A percentile compares a stretch with the other conserved stretches of the same genome.
Evolutionary conservation across 345 rosid species (phyloP).

Genomic region (Populus euphratica): DNA sequence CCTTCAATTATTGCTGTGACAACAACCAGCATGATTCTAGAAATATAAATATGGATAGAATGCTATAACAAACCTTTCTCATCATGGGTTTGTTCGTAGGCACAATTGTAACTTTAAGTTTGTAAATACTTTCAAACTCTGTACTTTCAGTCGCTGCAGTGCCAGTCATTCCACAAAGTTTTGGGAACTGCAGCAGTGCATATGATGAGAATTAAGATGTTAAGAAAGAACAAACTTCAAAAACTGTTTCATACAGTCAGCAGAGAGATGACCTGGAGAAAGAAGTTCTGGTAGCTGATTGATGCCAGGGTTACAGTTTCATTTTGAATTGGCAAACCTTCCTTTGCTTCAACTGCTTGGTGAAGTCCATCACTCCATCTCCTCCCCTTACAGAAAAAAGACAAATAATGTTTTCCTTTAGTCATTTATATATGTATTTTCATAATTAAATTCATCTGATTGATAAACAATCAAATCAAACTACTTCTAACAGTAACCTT

Average conservation of each 20-base stretch:
- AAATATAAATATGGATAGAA: constrained; percentile 2
- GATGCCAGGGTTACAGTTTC: constrained; percentile 96
- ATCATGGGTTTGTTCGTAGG: constrained; percentile 98
- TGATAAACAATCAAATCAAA: not conserved
- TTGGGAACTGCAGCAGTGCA: constrained; percentile 60
- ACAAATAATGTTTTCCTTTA: constrained; percentile 3
- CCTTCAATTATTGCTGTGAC: constrained; percentile 1
- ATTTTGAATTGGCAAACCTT: constrained; percentile 91
- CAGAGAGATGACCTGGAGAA: constrained; percentile 68
- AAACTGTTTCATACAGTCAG: constrained; percentile 14
- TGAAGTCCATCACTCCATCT: constrained; percentile 99
- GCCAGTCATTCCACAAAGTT: constrained; percentile 99
- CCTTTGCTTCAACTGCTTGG: constrained; percentile 99
- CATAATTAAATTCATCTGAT: not conserved
- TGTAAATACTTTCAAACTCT: constrained; percentile 98
- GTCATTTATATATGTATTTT: not conserved
- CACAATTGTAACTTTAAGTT: constrained; percentile 89
- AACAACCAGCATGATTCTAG: constrained; percentile 9
- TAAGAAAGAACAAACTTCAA: constrained; percentile 8
- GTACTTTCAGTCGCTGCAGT: constrained; percentile 96
- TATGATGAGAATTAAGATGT: constrained; percentile 15
- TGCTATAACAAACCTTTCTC: constrained; percentile 62
- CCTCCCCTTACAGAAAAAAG: constrained; percentile 58
- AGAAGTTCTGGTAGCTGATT: constrained; percentile 95
- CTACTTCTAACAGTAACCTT: not conserved